Conservation (phyloP, 2,329 filamentous ascomycete genomes). For the Colletotrichum neosansevieriae region DNA sequence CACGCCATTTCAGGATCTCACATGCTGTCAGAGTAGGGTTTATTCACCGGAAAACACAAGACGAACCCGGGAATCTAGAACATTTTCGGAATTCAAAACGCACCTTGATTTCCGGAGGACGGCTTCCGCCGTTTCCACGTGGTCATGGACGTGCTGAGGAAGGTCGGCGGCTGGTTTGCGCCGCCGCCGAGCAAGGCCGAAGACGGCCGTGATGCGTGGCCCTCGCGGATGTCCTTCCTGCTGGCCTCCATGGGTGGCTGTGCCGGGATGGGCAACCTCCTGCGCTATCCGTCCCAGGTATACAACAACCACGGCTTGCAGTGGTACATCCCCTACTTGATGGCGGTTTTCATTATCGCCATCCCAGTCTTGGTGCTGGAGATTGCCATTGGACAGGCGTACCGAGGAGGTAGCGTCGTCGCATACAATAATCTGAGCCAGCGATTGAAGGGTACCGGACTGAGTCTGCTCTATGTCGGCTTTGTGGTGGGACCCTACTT, state of each 20-base stretch:
- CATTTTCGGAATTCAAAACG: neutral
- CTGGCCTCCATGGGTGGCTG: slow-evolving; percentile 70
- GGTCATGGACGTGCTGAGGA: slow-evolving; percentile 44
- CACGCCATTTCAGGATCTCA: slow-evolving; percentile 13
- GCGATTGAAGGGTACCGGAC: slow-evolving; percentile 65
- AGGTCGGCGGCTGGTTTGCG: slow-evolving; percentile 49
- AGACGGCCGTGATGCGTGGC: slow-evolving; percentile 65
- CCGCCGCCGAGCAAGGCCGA: slow-evolving; percentile 52
- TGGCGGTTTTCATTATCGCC: slow-evolving; percentile 66
- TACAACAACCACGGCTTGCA: slow-evolving; percentile 72
- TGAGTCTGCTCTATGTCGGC: slow-evolving; percentile 64
- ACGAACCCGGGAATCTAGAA: neutral
- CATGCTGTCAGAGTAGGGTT: neutral
- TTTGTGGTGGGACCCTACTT: slow-evolving; percentile 70
- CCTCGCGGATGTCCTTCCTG: slow-evolving; percentile 65
- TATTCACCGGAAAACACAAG: neutral
- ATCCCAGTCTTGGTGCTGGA: slow-evolving; percentile 68
- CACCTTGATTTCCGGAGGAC: neutral
- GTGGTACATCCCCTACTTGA: slow-evolving; percentile 70
- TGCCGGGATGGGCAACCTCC: slow-evolving; percentile 68
- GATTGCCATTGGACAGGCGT: slow-evolving; percentile 77
- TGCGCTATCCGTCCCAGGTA: slow-evolving; percentile 68
- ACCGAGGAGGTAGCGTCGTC: slow-evolving; percentile 66
- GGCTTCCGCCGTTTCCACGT: neutral
- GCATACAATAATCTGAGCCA: slow-evolving; percentile 66